A percentile compares a stretch with the other conserved stretches of the same genome.
Conservation (phyloP, 2,329 filamentous ascomycete species). For the Fusarium nygamai region DNA sequence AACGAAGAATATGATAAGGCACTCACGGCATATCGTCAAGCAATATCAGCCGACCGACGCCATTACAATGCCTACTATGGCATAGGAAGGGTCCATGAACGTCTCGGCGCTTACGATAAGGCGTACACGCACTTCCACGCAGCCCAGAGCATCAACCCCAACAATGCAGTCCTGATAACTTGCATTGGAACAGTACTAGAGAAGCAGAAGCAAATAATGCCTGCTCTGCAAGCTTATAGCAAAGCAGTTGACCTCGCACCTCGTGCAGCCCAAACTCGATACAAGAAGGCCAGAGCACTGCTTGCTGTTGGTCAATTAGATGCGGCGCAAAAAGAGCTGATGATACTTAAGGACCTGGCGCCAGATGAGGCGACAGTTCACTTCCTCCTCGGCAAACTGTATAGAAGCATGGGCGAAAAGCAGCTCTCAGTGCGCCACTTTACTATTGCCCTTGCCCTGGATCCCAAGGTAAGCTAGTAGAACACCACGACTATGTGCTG, state of each 20-base stretch:
- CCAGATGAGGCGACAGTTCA: conserved; percentile 97
- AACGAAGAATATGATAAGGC: conserved; percentile 99
- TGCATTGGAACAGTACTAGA: conserved; percentile 92
- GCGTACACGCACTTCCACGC: conserved; percentile 92
- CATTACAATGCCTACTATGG: conserved; percentile 99
- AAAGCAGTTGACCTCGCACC: conserved; percentile 86
- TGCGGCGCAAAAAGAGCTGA: conserved; percentile 81
- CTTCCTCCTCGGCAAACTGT: conserved; percentile 88
- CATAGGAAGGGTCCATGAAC: conserved; percentile 83
- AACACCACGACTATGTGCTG: neutral
- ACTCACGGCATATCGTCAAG: conserved; percentile 84
- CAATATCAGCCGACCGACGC: conserved; percentile 84
- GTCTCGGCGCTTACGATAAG: conserved; percentile 89
- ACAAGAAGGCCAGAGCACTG: conserved; percentile 90
- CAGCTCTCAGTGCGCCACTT: conserved; percentile 90
- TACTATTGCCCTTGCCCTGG: conserved; percentile 92
- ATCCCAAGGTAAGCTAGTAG: conserved; percentile 81
- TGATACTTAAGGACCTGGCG: conserved; percentile 88
- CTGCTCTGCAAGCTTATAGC: conserved; percentile 83
- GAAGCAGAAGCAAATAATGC: conserved; percentile 82
- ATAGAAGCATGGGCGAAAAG: conserved; percentile 77
- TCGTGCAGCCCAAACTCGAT: conserved; percentile 81
- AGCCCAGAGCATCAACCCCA: conserved; percentile 89
- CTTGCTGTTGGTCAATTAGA: conserved; percentile 78
- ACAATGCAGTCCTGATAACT: conserved; percentile 90